Base-by-base conservation (phyloP, 2,329 filamentous ascomycete genomes). In the Fonsecaea erecta region DNA sequence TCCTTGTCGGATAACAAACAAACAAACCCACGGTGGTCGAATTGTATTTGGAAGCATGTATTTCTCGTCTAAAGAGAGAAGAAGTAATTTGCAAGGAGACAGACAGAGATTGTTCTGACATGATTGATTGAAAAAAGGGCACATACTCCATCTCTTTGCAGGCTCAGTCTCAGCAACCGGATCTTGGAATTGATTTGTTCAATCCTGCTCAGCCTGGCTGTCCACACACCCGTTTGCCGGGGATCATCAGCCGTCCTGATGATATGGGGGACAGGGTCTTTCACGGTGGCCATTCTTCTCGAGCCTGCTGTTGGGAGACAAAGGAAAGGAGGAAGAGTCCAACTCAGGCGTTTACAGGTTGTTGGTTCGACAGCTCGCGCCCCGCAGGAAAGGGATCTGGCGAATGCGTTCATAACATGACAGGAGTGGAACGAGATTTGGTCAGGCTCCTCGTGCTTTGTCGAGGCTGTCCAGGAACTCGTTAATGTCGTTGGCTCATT, bases 171-270 rank as follows among this genome's bases (percentile, higher is more conserved):
- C 64, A 93, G 83, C n/a, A 92, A 76, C 40, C 90, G 86, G 65
- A 94, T 84, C 1, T 81, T 82, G 21, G 85, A 79, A 75, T 92
- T 94, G 70, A 92, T 81, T 64, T 87, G 78, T 24, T 86, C 80
- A 59, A 96, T 84, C 48, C 82, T 77, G 51, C 81, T 80, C 9
- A 96, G 74, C 2, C 80, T 83, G 16, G 92, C 89, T 2, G 78
- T 77, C 74, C 91, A 85, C 6, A 93, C 78, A 16, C 85, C 85
- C 66, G 84, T 79, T 64, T 90, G 86, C 63, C 92, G 87, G 48
- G 89, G 90, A 74, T 95, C 90, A 43, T 84, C 78, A 2, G 90
- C 88, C 11, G 92, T 96, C 60, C 91, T 85, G 70, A 92, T 85
- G 65, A 90, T 80, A 73, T 95, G 91, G 21, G 80, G 79, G 52